A percentile compares a stretch with the other conserved stretches of the same genome.
phyloP scores from a whole-genome alignment of 805 yeast genomes.

The Yarrowia hollandica region DNA sequence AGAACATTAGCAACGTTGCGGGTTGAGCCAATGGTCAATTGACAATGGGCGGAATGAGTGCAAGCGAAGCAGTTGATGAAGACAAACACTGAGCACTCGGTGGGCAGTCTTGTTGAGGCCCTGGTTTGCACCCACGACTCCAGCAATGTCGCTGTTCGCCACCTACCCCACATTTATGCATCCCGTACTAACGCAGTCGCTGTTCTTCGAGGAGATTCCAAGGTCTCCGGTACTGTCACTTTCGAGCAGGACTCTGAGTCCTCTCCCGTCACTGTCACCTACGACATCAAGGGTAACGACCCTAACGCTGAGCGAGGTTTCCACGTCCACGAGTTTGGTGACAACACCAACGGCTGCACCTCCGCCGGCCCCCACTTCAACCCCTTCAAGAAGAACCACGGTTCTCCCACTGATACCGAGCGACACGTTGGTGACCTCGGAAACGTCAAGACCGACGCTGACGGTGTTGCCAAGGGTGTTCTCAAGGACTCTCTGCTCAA shows the following conservation, averaged over 20 bases:
- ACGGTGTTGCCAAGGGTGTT: slow-evolving; percentile 90
- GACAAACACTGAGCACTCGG: no score
- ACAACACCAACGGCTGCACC: slow-evolving; percentile 98
- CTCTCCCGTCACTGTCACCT: slow-evolving; percentile 81
- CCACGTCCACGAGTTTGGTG: slow-evolving; percentile 98
- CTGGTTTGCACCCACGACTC: background rate
- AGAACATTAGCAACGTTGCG: no score
- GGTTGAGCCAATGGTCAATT: no score
- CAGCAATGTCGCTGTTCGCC: background rate
- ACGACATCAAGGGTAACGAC: slow-evolving; percentile 87
- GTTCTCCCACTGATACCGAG: slow-evolving; percentile 79
- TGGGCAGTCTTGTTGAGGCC: no score
- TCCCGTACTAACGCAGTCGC: slow-evolving; percentile 66
- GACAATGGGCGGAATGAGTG: no score
- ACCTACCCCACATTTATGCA: background rate
- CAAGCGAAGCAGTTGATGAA: no score
- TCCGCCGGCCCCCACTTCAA: slow-evolving; percentile 98
- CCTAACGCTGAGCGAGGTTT: slow-evolving; percentile 90
- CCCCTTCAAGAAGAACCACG: slow-evolving; percentile 86
- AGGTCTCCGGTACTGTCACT: slow-evolving; percentile 80
- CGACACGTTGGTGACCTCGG: slow-evolving; percentile 95
- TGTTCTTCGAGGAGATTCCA: slow-evolving; percentile 92
- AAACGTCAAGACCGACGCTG: slow-evolving; percentile 82
- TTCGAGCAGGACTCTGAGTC: slow-evolving; percentile 81
- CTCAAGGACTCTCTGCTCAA: slow-evolving; percentile 74